phyloP scores from a whole-genome alignment of 2,329 filamentous ascomycete genomes.

The Diaporthe velutina region DNA sequence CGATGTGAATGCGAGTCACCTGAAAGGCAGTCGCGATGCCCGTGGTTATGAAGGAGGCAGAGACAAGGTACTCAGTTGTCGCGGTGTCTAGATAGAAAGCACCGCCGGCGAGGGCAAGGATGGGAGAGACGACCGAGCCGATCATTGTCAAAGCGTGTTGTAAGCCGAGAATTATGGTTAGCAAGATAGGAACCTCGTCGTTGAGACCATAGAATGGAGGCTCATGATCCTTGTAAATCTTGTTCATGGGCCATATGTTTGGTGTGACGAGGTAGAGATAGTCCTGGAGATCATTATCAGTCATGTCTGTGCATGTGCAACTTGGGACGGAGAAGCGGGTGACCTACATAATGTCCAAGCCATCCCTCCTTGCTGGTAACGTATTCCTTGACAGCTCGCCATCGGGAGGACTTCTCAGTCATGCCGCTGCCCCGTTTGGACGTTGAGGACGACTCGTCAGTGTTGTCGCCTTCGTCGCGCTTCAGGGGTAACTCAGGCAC shows the following conservation, averaged over 20 bases:
- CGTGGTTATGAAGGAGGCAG: slow-evolving; percentile 76
- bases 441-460: slow-evolving; percentile 22
- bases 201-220: slow-evolving; percentile 79
- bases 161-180: slow-evolving; percentile 76
- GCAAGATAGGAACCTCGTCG: slow-evolving; percentile 75
- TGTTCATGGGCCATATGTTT: slow-evolving; percentile 72
- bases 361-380: slow-evolving; percentile 53
- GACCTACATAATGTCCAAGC: slow-evolving; percentile 54
- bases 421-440: background rate
- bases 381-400: slow-evolving; percentile 37
- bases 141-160: slow-evolving; percentile 79
- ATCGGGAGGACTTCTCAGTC: slow-evolving; percentile 16
- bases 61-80: slow-evolving; percentile 75
- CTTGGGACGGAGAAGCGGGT: background rate
- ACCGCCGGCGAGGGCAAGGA: slow-evolving; percentile 71
- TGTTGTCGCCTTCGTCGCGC: slow-evolving; percentile 10
- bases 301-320: slow-evolving; percentile 3
- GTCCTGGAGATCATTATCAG: slow-evolving; percentile 45
- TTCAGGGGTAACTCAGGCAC: slow-evolving; percentile 8
- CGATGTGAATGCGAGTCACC: slow-evolving; percentile 75
- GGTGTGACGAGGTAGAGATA: slow-evolving; percentile 54
- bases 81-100: slow-evolving; percentile 69
- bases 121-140: slow-evolving; percentile 67
- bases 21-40: slow-evolving; percentile 75
- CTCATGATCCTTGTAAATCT: slow-evolving; percentile 58